A percentile compares a stretch with the other conserved stretches of the same genome.
Evolutionary conservation across 2,329 filamentous ascomycete genomes (phyloP).

Genomic region (Gnomoniopsis sp.): DNA sequence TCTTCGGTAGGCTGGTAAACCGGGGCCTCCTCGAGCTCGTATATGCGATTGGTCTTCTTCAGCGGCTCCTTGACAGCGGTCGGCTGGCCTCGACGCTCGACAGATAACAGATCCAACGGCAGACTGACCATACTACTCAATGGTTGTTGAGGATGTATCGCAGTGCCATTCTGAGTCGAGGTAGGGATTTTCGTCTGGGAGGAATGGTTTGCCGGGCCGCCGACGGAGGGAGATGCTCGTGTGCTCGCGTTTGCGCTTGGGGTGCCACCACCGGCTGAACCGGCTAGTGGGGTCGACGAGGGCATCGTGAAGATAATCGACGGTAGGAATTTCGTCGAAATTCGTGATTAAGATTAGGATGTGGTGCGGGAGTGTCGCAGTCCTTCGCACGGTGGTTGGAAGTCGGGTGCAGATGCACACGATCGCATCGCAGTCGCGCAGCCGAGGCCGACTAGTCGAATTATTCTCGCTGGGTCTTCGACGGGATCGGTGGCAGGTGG

Average conservation of each 20-base stretch:
- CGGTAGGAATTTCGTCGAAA: neutral
- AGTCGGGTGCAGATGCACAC: constrained; percentile 15
- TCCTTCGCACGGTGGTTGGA: constrained; percentile 17
- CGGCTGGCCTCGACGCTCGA: constrained; percentile 85
- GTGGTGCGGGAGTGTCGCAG: constrained; percentile 7
- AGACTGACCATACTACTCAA: constrained; percentile 55
- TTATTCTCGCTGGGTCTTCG: neutral
- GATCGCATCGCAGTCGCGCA: constrained; percentile 19
- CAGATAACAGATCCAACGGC: constrained; percentile 79
- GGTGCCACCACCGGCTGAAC: constrained; percentile 31
- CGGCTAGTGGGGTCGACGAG: constrained; percentile 30
- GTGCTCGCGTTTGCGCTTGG: constrained; percentile 47
- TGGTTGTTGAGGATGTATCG: constrained; percentile 46
- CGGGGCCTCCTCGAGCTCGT: constrained; percentile 84
- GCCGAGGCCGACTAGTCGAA: neutral
- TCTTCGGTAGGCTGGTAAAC: constrained; percentile 88
- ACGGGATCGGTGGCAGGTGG: neutral
- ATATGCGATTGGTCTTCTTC: constrained; percentile 76
- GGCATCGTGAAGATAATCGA: constrained; percentile 31
- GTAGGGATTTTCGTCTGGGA: constrained; percentile 47
- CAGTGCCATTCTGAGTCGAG: constrained; percentile 48
- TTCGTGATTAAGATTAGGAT: neutral
- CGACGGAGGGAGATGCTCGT: constrained; percentile 48
- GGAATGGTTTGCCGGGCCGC: constrained; percentile 27
- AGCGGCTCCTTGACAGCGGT: constrained; percentile 70